These are phyloP conservation scores for Berberis vulgaris DNA, from an alignment of 164 flowering plant genomes.

Conservation along the genomic window DNA sequence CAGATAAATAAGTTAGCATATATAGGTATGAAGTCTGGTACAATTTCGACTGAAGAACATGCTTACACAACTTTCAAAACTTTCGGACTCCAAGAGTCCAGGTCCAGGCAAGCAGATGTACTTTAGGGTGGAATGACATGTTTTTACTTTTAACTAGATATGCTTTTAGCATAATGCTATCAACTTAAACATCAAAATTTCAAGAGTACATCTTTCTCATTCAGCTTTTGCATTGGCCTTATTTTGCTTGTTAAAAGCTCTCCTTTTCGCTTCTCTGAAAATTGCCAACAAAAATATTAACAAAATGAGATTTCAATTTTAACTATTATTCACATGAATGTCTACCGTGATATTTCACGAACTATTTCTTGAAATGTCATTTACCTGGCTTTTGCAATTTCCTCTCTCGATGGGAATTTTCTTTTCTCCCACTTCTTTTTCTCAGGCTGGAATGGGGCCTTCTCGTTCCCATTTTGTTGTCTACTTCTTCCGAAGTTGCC, in stretches of 20 bases:
- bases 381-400: constrained; percentile 50
- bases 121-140: not conserved
- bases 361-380: not conserved
- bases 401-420: constrained; percentile 43
- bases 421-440: constrained; percentile 21
- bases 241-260: constrained; percentile 12
- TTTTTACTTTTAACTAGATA: not conserved
- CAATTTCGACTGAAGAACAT: too few species aligned
- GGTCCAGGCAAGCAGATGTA: not conserved
- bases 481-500: constrained; percentile 11
- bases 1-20: too few species aligned
- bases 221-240: not conserved
- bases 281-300: not conserved
- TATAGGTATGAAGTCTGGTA: too few species aligned
- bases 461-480: constrained; percentile 16
- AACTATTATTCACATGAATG: too few species aligned
- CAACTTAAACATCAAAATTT: too few species aligned
- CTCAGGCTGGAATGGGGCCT: constrained; percentile 10
- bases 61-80: too few species aligned
- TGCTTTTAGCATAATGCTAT: not conserved
- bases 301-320: not conserved
- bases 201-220: too few species aligned
- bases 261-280: constrained; percentile 27
- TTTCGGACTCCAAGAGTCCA: not conserved
- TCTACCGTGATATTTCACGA: not conserved